Base-by-base conservation (phyloP, 352 stramenopile genomes). In the Globisporangium nagaii region DNA sequence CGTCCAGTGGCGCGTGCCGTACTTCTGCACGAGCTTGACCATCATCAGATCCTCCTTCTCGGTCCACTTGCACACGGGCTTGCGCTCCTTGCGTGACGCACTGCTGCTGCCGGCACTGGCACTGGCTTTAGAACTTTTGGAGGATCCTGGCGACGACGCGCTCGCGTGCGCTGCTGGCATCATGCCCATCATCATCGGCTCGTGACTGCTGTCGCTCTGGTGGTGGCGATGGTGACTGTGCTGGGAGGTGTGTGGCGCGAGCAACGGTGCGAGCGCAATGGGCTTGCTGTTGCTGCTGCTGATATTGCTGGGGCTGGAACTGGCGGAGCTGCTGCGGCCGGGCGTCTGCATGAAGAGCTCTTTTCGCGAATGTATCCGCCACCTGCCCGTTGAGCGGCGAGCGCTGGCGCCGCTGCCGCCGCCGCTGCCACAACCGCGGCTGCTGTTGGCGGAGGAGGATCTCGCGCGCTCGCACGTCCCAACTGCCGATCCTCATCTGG, bases 1-100 rank as follows among this genome's bases (percentile, higher is more conserved):
- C 13, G 91, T 96, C 97, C 97, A 99, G 60, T 97, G 87, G 65
- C 98, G 98, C 17, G 83, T 90, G 46, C 97, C 97, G 50, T 93
- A 95, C 61, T 93, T 84, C 45, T 90, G 73, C 56, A 97, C 88
- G 27, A 91, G 71, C 58, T 88, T 85, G 50, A 91, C 70, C 71
- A 98, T 92, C 31, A 95, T 56, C 43, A 79, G 60, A 44, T 98
- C 91, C 63, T 98, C 91, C 53, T 95, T 88, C 46, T 88, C 77
- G 2, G 80, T 89, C 83, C 83, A 93, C 56, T 92, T 93, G 68
- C 75, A 82, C 58, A 94, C 76, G 15, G 79, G 79, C 37, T 93
- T 93, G 61, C 82, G 75, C 48, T 90, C 78, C 52, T 84, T 90
- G 53, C 66, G 58, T 53, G 45, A 55, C 49, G 17, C 32, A 11